phyloP scores from a whole-genome alignment of 148 eudicot species.

The Heliosperma pusillum region DNA sequence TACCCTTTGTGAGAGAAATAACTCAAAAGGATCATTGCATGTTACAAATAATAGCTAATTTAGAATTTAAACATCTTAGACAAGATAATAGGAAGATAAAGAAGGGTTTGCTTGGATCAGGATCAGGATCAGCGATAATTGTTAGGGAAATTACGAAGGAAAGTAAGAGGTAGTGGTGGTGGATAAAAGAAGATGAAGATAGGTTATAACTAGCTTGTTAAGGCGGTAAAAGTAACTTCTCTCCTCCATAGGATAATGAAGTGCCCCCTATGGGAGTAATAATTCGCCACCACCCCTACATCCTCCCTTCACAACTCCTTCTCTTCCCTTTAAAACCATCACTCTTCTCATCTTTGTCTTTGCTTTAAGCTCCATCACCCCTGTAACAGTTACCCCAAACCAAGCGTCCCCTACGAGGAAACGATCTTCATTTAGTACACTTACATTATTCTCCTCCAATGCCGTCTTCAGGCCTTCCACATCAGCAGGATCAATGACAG shows the following conservation, averaged over 20 bases:
- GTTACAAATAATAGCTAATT: background rate
- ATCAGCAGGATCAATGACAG: conserved; percentile 91
- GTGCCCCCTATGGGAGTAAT: background rate
- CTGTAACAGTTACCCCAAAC: background rate
- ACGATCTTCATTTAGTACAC: conserved; percentile 12
- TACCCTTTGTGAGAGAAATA: background rate
- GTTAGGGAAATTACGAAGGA: background rate
- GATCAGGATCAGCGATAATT: background rate
- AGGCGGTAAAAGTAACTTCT: background rate
- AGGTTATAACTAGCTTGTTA: background rate
- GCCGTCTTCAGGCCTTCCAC: conserved; percentile 62
- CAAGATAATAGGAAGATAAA: background rate
- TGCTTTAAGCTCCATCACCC: background rate
- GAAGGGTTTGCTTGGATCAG: too few relatives aligned
- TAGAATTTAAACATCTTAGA: background rate
- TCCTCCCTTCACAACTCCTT: background rate
- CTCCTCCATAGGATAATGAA: background rate
- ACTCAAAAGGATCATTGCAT: background rate
- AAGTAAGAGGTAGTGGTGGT: background rate
- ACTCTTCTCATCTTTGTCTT: too few relatives aligned
- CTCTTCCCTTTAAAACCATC: background rate
- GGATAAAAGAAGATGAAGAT: background rate
- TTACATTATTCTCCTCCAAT: conserved; percentile 58
- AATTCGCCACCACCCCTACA: background rate
- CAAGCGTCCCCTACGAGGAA: background rate